phyloP scores from a whole-genome alignment of 331 rosid genomes.

The Acacia pycnantha region DNA sequence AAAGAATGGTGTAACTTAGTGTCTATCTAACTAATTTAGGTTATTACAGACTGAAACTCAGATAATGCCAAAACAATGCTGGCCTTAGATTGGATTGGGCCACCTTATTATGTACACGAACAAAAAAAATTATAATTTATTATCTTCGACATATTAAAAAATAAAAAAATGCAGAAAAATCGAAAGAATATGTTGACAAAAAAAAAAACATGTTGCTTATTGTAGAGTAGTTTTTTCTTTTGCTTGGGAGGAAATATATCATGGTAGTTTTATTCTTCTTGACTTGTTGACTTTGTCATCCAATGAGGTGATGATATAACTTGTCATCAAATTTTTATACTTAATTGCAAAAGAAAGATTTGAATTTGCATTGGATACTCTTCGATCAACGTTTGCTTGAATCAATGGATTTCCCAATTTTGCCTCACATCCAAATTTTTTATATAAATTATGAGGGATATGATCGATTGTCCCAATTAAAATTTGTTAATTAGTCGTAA shows the following conservation, averaged over 20 bases:
- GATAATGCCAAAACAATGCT: too few relatives aligned
- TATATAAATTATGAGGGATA: neutral
- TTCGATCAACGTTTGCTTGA: neutral
- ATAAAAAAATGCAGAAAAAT: neutral
- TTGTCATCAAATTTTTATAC: neutral
- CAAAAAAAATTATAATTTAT: too few relatives aligned
- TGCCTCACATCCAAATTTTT: neutral
- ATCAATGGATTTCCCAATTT: neutral
- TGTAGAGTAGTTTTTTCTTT: too few relatives aligned
- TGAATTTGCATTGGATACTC: neutral
- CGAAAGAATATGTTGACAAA: neutral
- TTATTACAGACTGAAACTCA: too few relatives aligned
- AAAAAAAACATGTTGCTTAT: too few relatives aligned
- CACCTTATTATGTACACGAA: too few relatives aligned
- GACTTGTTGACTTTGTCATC: neutral
- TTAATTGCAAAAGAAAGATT: neutral
- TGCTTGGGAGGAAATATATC: neutral
- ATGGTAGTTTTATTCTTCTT: neutral
- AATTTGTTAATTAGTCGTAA: neutral
- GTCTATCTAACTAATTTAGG: too few relatives aligned
- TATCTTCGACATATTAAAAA: too few relatives aligned
- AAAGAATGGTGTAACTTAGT: too few relatives aligned
- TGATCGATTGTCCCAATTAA: neutral
- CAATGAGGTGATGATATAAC: neutral
- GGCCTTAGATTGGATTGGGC: too few relatives aligned